phyloP scores from a whole-genome alignment of 768 basidiomycete genomes.

The Mrakia gelida region DNA sequence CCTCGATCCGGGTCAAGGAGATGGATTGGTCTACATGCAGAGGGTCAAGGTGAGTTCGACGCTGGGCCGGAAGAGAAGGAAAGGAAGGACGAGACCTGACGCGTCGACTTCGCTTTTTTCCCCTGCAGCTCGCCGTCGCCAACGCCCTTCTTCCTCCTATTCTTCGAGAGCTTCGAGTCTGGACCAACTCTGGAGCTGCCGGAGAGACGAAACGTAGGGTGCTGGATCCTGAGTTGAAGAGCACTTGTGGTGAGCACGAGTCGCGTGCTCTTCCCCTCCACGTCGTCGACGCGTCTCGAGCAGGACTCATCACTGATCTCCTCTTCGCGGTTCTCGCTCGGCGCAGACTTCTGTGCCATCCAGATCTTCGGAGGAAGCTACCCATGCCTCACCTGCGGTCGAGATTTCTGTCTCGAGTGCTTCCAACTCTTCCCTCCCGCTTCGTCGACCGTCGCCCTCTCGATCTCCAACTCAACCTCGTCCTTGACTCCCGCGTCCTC shows the following conservation, averaged over 20 bases:
- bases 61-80: background rate
- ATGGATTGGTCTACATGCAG: background rate
- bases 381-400: background rate
- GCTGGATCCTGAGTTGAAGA: background rate
- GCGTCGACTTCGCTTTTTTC: background rate
- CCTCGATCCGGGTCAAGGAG: background rate
- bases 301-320: background rate
- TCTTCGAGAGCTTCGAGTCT: background rate
- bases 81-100: background rate
- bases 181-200: background rate
- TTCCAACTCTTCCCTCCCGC: slow-evolving; percentile 5
- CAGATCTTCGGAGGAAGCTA: slow-evolving; percentile 1
- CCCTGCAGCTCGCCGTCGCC: background rate
- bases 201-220: background rate
- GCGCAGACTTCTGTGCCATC: background rate
- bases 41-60: background rate
- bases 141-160: background rate
- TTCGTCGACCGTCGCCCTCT: background rate
- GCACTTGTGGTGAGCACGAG: background rate
- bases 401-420: background rate
- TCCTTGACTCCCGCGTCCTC: background rate
- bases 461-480: background rate
- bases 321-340: background rate
- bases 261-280: too few species aligned
- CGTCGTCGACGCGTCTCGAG: too few species aligned